phyloP scores from a whole-genome alignment of 140 eudicot species.

The Oenanthe javanica region DNA sequence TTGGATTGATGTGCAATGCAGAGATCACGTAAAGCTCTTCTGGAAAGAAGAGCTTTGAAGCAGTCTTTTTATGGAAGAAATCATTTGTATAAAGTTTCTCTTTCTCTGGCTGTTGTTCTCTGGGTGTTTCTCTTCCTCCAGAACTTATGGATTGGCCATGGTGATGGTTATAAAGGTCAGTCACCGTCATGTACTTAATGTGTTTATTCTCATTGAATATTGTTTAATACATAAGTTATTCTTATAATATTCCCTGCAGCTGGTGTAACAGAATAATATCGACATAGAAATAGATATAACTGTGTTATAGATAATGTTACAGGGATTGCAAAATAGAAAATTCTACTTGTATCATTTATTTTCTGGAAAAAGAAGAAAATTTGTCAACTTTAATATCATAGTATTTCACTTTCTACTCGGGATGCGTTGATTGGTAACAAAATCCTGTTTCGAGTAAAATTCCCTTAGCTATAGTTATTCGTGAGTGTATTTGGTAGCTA shows the following conservation, averaged over 20 bases:
- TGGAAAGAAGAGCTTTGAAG: conserved; percentile 61
- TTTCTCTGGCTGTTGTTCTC: conserved; percentile 54
- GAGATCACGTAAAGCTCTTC: conserved; percentile 97
- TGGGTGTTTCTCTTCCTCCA: conserved; percentile 80
- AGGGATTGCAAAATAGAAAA: not conserved
- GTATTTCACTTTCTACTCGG: not conserved
- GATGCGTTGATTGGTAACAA: not conserved
- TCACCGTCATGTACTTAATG: not conserved
- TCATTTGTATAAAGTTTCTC: conserved; percentile 53
- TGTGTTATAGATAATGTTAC: not conserved
- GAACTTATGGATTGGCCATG: conserved; percentile 71
- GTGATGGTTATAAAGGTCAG: conserved; percentile 77
- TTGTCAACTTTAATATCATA: not conserved
- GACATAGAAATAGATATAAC: not conserved
- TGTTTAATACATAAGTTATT: not conserved
- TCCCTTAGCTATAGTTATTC: not conserved
- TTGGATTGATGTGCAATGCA: conserved; percentile 90
- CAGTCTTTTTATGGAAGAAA: conserved; percentile 43
- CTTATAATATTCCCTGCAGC: not conserved
- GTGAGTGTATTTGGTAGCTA: not conserved
- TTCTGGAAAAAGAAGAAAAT: not conserved
- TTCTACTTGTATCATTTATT: not conserved
- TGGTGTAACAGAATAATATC: not conserved
- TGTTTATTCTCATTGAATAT: not conserved
- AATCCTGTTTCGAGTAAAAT: not conserved